Base-by-base conservation (phyloP, 2,329 filamentous ascomycete genomes). In the Penicillium brasilianum region DNA sequence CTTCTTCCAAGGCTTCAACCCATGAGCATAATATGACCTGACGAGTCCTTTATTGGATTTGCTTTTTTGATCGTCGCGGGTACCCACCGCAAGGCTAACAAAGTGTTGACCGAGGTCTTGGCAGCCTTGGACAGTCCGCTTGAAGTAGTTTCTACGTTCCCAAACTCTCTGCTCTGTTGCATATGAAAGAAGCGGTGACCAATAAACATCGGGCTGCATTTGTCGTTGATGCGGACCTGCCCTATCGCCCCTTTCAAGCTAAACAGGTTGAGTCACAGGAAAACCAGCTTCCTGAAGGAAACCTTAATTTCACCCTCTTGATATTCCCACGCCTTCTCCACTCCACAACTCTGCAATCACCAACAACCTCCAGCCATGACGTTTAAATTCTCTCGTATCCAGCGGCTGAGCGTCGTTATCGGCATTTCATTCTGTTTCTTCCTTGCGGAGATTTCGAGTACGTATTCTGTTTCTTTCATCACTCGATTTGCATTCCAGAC, bases 401-500 rank as follows among this genome's bases (percentile, higher is more conserved):
- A 64, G 43, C 63, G 64, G 13, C 39, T 66, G 11, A 60, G 49
- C 28, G 53, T 55, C 22, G 66, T 66, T 8, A 66, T 68, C 25
- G 53, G 55, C 2, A 67, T 68, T 9, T 67, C 66, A 0, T 44
- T 61, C 4, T 67, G 56, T 18, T 68, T 68, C 58, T 68, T 68
- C 25, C 53, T 68, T 4, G 65, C 61, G 16, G 66, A 68, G 32
- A 66, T 68, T 9, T 51, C 65, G 7, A 58, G 64, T 66, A 48
- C 4, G 48, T 37, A 36, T 51, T 22, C 9, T 37, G 10, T 37
- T 34, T 18, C 9, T 5, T 20, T 51, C n/a, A 6, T n/a, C 30
- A 14, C 49, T 34, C 18, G 30, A 6, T 16, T 9, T 20, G 48
- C 13, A 22, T 9, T 30, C n/a, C 13, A 25, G 36, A 30, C 44